A percentile compares a stretch with the other conserved stretches of the same genome.
These are phyloP conservation scores for Aspergillus neotritici DNA, from an alignment of 2,329 filamentous ascomycete genomes.

Conservation along the genomic window DNA sequence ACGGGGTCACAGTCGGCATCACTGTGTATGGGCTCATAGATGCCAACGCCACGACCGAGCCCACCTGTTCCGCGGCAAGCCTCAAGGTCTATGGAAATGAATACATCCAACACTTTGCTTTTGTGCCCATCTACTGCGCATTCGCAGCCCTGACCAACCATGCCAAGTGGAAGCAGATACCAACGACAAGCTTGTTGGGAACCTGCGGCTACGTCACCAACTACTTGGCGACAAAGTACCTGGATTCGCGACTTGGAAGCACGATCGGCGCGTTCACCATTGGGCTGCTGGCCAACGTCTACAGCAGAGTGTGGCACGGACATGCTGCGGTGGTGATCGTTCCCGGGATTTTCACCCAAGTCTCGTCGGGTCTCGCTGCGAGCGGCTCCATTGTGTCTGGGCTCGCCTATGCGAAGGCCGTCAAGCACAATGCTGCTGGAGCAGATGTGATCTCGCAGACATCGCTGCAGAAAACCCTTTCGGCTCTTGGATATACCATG, in stretches of 20 bases:
- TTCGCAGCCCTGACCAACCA: constrained; percentile 74
- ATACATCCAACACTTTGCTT: constrained; percentile 55
- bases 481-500: constrained; percentile 40
- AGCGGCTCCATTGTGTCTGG: constrained; percentile 52
- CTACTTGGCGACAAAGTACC: constrained; percentile 49
- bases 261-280: constrained; percentile 70
- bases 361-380: constrained; percentile 54
- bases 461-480: constrained; percentile 15
- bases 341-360: constrained; percentile 72
- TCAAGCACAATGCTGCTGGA: constrained; percentile 23
- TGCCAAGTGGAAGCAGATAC: constrained; percentile 68
- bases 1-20: constrained; percentile 62
- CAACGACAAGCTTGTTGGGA: constrained; percentile 67
- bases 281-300: constrained; percentile 70
- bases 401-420: constrained; percentile 50
- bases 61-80: constrained; percentile 32
- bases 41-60: constrained; percentile 44
- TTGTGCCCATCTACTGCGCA: constrained; percentile 66
- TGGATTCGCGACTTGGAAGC: constrained; percentile 68
- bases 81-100: constrained; percentile 45
- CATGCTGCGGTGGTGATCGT: constrained; percentile 78
- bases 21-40: constrained; percentile 58
- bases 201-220: constrained; percentile 57
- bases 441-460: not conserved
- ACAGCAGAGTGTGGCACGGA: constrained; percentile 64